Percentiles rank a stretch among this genome's conserved stretches.
Evolutionary conservation across 306 rosid genomes (phyloP).

Genomic region (Phaseolus lunatus): DNA sequence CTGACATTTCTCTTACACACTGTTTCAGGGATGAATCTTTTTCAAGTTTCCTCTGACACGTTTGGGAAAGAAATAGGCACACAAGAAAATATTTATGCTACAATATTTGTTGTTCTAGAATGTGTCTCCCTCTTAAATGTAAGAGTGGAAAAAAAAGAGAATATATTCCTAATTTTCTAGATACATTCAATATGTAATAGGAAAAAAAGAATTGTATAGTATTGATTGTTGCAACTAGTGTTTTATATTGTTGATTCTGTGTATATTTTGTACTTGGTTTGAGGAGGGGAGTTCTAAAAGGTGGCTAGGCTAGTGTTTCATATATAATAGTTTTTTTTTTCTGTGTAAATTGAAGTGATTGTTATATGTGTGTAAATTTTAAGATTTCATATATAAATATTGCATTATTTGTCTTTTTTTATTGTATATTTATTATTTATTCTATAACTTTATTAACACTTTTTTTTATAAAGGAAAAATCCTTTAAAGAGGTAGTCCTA

Average conservation of each 20-base stretch:
- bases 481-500: too few relatives aligned
- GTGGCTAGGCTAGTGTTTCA: slow-evolving; percentile 12
- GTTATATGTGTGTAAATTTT: neutral
- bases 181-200: neutral
- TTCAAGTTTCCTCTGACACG: neutral
- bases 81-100: too few relatives aligned
- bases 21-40: neutral
- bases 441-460: too few relatives aligned
- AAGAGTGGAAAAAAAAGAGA: neutral
- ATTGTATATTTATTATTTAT: too few relatives aligned
- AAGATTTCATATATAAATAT: neutral
- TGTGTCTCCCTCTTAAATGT: neutral
- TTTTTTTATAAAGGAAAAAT: too few relatives aligned
- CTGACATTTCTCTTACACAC: neutral
- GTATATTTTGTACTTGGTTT: neutral
- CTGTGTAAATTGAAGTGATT: neutral
- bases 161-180: neutral
- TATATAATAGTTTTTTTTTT: neutral
- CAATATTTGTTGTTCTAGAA: neutral
- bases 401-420: neutral
- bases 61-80: neutral
- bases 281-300: neutral
- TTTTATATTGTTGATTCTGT: slow-evolving; percentile 1
- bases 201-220: slow-evolving; percentile 29
- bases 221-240: slow-evolving; percentile 16